phyloP scores from a whole-genome alignment of 192 early-diverging fungal genomes.

The Rhizophagus clarus region DNA sequence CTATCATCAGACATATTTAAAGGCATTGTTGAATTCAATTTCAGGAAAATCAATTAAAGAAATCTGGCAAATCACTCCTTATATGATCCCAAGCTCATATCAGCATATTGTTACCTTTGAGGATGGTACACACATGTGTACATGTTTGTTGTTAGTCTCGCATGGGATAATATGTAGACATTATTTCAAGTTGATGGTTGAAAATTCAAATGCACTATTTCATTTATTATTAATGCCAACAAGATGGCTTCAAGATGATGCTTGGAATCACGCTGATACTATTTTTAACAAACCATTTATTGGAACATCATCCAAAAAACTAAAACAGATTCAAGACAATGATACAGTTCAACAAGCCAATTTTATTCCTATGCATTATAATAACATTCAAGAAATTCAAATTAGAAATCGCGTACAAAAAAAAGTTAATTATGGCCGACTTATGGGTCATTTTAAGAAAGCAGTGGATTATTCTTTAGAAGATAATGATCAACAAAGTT shows the following conservation, averaged over 20 bases:
- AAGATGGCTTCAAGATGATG: conserved; percentile 1
- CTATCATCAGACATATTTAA: background rate
- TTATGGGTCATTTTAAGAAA: background rate
- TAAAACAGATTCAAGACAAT: background rate
- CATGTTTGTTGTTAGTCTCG: background rate
- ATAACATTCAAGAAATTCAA: conserved; percentile 11
- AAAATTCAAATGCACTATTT: background rate
- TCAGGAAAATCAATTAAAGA: background rate
- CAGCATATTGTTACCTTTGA: background rate
- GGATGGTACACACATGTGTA: background rate
- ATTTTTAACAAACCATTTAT: conserved; percentile 1
- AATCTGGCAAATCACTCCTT: background rate
- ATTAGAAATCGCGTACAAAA: background rate
- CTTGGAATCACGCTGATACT: background rate
- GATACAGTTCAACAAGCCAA: background rate
- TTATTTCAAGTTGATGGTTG: conserved; percentile 4
- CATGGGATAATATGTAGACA: background rate
- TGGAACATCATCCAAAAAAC: background rate
- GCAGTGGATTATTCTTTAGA: background rate
- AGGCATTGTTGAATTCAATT: conserved; percentile 2
- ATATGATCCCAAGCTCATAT: background rate
- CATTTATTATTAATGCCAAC: background rate
- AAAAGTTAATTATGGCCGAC: background rate
- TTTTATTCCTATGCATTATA: conserved; percentile 3
- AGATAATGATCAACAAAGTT: background rate